phyloP scores from a whole-genome alignment of 768 basidiomycete genomes.

The Tricholoma sp. region DNA sequence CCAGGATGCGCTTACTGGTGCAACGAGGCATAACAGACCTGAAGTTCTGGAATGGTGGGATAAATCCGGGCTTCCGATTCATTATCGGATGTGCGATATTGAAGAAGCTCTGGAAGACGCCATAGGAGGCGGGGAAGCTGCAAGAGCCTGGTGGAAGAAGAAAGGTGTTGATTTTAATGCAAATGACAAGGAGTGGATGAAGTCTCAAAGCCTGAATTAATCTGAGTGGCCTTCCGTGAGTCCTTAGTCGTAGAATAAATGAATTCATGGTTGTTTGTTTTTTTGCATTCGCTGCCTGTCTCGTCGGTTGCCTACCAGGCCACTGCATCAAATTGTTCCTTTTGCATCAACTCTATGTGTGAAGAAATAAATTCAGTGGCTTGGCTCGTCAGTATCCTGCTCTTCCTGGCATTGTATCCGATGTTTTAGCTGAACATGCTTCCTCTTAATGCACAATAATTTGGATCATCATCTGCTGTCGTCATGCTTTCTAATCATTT shows the following conservation, averaged over 20 bases:
- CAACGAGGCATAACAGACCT: constrained; percentile 76
- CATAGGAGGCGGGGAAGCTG: constrained; percentile 72
- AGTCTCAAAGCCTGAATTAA: constrained; percentile 70
- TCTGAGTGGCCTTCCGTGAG: constrained; percentile 7
- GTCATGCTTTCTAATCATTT: neutral
- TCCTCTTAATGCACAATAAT: neutral
- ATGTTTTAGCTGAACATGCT: neutral
- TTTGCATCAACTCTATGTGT: neutral
- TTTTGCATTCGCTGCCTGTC: neutral
- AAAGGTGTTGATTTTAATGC: constrained; percentile 84
- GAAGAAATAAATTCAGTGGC: neutral
- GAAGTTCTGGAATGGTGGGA: constrained; percentile 91
- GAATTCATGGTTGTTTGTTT: neutral
- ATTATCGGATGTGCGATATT: constrained; percentile 88
- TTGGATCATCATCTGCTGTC: neutral
- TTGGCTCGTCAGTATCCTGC: neutral
- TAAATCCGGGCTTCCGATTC: constrained; percentile 68
- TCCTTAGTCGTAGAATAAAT: constrained; percentile 1
- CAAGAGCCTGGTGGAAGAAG: constrained; percentile 74
- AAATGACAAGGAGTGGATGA: constrained; percentile 86
- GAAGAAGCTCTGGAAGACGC: constrained; percentile 90
- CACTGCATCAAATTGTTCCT: neutral
- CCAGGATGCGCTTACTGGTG: constrained; percentile 72
- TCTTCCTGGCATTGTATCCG: neutral
- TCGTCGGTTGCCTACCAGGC: neutral